Conservation (phyloP, 2,329 filamentous ascomycete genomes). For the Cercospora sp. region DNA sequence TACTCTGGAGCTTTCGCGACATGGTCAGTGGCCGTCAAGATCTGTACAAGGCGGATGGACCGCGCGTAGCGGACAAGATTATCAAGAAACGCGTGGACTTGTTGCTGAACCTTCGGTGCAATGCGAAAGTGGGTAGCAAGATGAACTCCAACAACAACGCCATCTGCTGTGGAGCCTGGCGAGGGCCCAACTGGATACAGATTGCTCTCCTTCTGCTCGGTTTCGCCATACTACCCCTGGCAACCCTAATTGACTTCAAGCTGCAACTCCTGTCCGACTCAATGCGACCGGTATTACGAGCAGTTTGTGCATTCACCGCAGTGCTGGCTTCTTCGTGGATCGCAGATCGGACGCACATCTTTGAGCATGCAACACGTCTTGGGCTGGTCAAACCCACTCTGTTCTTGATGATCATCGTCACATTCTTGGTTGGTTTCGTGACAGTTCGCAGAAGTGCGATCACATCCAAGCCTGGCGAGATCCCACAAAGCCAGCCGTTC, state of each 20-base stretch:
- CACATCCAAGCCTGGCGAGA: constrained; percentile 7
- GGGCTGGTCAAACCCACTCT: constrained; percentile 39
- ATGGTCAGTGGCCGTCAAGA: constrained; percentile 49
- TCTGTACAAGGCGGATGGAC: constrained; percentile 41
- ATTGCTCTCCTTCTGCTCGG: constrained; percentile 37
- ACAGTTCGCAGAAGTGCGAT: constrained; percentile 20
- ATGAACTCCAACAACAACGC: constrained; percentile 49
- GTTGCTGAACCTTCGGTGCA: constrained; percentile 57
- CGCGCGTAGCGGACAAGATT: constrained; percentile 52
- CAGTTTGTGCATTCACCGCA: constrained; percentile 17
- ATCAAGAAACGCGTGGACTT: constrained; percentile 54
- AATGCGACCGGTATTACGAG: constrained; percentile 15
- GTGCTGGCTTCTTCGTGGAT: constrained; percentile 43
- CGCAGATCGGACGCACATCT: constrained; percentile 56
- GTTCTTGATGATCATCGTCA: constrained; percentile 31
- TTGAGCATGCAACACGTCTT: constrained; percentile 54
- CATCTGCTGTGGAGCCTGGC: constrained; percentile 56
- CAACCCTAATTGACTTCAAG: constrained; percentile 19
- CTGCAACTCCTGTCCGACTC: constrained; percentile 15
- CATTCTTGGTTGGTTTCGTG: constrained; percentile 36
- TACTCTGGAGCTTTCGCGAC: constrained; percentile 54
- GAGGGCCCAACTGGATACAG: constrained; percentile 42
- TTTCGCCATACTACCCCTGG: constrained; percentile 35
- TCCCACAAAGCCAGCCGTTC: constrained; percentile 40
- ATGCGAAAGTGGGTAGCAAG: constrained; percentile 44